Evolutionary conservation across 2,329 filamentous ascomycete species (phyloP).

Genomic region (Fusarium transvaalense): DNA sequence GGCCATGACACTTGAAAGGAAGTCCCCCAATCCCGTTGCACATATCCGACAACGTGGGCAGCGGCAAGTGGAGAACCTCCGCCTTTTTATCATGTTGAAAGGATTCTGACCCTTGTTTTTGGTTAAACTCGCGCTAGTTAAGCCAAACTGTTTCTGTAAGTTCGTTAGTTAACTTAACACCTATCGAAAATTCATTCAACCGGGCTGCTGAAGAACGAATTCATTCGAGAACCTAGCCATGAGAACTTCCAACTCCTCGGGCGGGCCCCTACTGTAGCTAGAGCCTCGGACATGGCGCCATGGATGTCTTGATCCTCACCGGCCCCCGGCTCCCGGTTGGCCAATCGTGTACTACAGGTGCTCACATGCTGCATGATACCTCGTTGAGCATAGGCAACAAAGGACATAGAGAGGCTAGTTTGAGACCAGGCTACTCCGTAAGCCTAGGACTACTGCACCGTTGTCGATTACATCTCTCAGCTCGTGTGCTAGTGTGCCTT

Average conservation of each 20-base stretch:
- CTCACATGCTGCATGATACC: constrained; percentile 20
- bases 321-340: constrained; percentile 12
- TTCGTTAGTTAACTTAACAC: background rate
- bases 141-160: background rate
- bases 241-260: constrained; percentile 11
- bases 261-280: constrained; percentile 14
- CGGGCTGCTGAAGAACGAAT: constrained; percentile 11
- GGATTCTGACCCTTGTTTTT: constrained; percentile 4
- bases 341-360: constrained; percentile 40
- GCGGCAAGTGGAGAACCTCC: constrained; percentile 37
- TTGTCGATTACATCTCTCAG: constrained; percentile 29
- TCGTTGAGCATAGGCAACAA: constrained; percentile 20
- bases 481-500: constrained; percentile 31
- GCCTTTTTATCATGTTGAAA: constrained; percentile 19
- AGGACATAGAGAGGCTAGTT: constrained; percentile 8
- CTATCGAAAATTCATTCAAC: constrained; percentile 11
- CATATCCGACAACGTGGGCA: constrained; percentile 35
- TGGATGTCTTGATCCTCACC: constrained; percentile 4
- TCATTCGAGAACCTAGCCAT: constrained; percentile 14
- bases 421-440: constrained; percentile 4
- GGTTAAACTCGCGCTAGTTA: constrained; percentile 17
- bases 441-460: constrained; percentile 23
- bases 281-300: constrained; percentile 4
- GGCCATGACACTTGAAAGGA: constrained; percentile 7
- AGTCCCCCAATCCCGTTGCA: constrained; percentile 41